A percentile compares a stretch with the other conserved stretches of the same genome.
phyloP scores from a whole-genome alignment of 495 filamentous ascomycete genomes.

The Xylaria curta region DNA sequence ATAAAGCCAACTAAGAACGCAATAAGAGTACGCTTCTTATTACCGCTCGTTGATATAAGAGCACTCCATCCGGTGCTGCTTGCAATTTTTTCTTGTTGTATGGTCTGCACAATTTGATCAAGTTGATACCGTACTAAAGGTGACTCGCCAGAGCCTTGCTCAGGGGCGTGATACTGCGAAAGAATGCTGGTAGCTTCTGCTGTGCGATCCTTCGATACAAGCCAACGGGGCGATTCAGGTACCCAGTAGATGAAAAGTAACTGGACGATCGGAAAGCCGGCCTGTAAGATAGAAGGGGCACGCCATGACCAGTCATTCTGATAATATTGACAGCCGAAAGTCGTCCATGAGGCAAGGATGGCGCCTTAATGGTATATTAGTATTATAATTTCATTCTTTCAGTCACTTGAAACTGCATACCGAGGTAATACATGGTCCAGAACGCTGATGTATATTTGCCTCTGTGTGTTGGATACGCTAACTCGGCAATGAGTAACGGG shows the following conservation, averaged over 20 bases:
- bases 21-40: conserved; percentile 36
- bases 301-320: conserved; percentile 54
- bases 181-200: conserved; percentile 30
- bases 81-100: conserved; percentile 31
- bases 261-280: conserved; percentile 55
- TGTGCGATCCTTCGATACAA: conserved; percentile 34
- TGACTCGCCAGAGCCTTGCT: conserved; percentile 23
- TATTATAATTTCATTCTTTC: conserved; percentile 39
- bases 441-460: conserved; percentile 48
- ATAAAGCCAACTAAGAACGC: conserved; percentile 43
- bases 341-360: conserved; percentile 31
- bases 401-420: conserved; percentile 11
- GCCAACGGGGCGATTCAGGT: conserved; percentile 46
- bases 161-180: conserved; percentile 26
- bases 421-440: conserved; percentile 40
- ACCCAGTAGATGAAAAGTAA: conserved; percentile 48
- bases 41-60: conserved; percentile 33
- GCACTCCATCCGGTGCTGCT: conserved; percentile 30
- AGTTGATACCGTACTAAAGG: conserved; percentile 35
- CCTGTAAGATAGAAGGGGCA: conserved; percentile 40
- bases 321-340: conserved; percentile 29
- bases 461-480: conserved; percentile 64
- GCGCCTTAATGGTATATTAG: conserved; percentile 14
- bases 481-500: conserved; percentile 66
- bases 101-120: conserved; percentile 35